Evolutionary conservation across 345 rosid genomes (phyloP).

Genomic region (Eucalyptus tenuipes): DNA sequence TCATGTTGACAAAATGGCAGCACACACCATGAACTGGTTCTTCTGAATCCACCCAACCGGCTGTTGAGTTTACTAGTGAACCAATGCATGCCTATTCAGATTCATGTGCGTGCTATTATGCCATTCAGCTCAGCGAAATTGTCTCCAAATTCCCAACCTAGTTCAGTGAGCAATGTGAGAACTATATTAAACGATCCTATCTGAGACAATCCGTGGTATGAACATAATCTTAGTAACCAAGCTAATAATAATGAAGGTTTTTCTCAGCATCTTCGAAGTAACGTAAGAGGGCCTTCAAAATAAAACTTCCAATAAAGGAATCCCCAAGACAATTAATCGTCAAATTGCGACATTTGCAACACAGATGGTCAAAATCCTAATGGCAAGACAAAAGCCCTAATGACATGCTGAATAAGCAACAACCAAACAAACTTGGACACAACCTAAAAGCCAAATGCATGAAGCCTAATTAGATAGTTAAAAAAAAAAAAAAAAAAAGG

Average conservation of each 20-base stretch:
- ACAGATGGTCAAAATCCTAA: not conserved
- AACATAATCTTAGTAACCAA: not conserved
- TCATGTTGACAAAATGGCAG: conserved; percentile 8
- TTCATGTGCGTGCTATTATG: not conserved
- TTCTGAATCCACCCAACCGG: not conserved
- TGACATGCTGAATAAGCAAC: not conserved
- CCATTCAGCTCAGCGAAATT: not conserved
- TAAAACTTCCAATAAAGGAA: not conserved
- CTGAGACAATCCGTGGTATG: not conserved
- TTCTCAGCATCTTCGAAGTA: not conserved
- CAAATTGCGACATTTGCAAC: not conserved
- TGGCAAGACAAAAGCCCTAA: not conserved
- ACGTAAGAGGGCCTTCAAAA: not conserved
- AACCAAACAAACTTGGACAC: not conserved
- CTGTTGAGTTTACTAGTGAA: not conserved
- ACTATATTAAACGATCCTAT: not conserved
- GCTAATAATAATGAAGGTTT: not conserved
- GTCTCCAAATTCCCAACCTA: not conserved
- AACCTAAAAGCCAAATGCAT: not conserved
- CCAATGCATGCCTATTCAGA: not conserved
- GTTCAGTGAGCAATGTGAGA: not conserved
- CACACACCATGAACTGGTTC: not conserved
- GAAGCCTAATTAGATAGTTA: not conserved
- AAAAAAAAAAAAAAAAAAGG: too few species aligned
- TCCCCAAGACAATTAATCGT: not conserved